phyloP scores from a whole-genome alignment of 495 filamentous ascomycete species.

The Parathielavia hyrcaniae region DNA sequence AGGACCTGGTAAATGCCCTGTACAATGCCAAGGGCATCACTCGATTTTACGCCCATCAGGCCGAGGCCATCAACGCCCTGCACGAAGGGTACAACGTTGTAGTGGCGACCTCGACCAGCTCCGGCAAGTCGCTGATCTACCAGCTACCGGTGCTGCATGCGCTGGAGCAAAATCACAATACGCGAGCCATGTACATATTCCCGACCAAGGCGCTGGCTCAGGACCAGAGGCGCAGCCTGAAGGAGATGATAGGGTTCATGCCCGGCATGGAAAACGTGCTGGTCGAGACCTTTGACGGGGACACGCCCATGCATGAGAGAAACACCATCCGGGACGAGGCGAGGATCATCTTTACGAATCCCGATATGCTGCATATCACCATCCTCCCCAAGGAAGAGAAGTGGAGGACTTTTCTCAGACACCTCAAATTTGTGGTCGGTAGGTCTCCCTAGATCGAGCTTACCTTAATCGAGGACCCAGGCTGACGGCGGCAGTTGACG shows the following conservation, averaged over 20 bases:
- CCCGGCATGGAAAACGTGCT: slow-evolving; percentile 63
- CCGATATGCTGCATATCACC: slow-evolving; percentile 94
- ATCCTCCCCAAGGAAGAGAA: slow-evolving; percentile 86
- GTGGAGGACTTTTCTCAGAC: slow-evolving; percentile 84
- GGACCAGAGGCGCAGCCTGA: slow-evolving; percentile 84
- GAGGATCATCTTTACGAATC: slow-evolving; percentile 94
- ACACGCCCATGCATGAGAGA: slow-evolving; percentile 76
- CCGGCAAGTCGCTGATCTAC: slow-evolving; percentile 94
- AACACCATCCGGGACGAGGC: slow-evolving; percentile 80
- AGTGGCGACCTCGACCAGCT: slow-evolving; percentile 89
- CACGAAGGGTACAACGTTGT: slow-evolving; percentile 82
- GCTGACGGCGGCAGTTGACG: slow-evolving; percentile 47
- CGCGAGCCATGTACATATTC: slow-evolving; percentile 95
- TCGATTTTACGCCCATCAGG: slow-evolving; percentile 87
- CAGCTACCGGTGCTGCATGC: slow-evolving; percentile 89
- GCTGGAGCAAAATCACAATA: slow-evolving; percentile 67
- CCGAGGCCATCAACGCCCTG: slow-evolving; percentile 88
- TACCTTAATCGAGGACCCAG: not conserved
- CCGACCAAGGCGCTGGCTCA: slow-evolving; percentile 96
- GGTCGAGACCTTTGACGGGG: slow-evolving; percentile 93
- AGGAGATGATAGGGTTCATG: slow-evolving; percentile 77
- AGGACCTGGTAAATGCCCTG: slow-evolving; percentile 86
- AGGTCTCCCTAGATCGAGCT: slow-evolving; percentile 21
- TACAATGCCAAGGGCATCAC: slow-evolving; percentile 86
- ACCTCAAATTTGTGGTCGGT: slow-evolving; percentile 83